Base-by-base conservation (phyloP, 2,329 filamentous ascomycete species). In the Neonectria faginata region DNA sequence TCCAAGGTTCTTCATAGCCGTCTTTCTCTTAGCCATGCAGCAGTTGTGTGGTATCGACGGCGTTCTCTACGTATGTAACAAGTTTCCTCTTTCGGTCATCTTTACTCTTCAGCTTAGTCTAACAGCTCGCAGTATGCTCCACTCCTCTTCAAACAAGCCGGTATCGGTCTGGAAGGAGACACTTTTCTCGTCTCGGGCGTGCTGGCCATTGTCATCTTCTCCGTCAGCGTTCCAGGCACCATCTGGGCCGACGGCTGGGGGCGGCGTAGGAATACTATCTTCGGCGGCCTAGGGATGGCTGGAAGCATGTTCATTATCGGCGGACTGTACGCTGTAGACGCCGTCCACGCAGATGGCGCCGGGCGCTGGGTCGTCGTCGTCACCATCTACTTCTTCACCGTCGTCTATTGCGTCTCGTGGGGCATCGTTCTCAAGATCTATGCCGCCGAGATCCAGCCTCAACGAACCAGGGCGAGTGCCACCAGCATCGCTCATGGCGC, bases 361-460 rank as follows among this genome's bases (percentile, higher is more conserved):
- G 84, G 77, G 0, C 74, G 82, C 39, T 87, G 85, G 84, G 75
- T 85, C 10, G 84, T 87, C 11, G 80, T 87, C 16, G 78, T 84
- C 2, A 75, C 76, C 6, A 83, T 87, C 18, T 87, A 83, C 70
- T 66, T 83, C 0, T 87, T 85, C 61, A 80, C 82, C 0, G 72
- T 85, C 9, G 77, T 78, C 0, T 87, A 82, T 66, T 79, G 76
- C 18, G 76, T 75, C 0, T 83, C 84, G 0, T 89, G 87, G 85
- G 86, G 79, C 0, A 83, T 90, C 14, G 80, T 82, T 0, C 78
- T 84, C 52, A 86, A 85, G 65, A 84, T 89, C 7, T 89, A 88
- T 62, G 82, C 84, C 1, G 81, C 82, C 9, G 87, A 89, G 75
- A 88, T 89, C 41, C 86, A 89, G 67, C 85, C 86, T 0, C 79